Percentiles rank a stretch among this genome's conserved stretches.
phyloP scores from a whole-genome alignment of 805 yeast species.

The Candida hungchunana region DNA sequence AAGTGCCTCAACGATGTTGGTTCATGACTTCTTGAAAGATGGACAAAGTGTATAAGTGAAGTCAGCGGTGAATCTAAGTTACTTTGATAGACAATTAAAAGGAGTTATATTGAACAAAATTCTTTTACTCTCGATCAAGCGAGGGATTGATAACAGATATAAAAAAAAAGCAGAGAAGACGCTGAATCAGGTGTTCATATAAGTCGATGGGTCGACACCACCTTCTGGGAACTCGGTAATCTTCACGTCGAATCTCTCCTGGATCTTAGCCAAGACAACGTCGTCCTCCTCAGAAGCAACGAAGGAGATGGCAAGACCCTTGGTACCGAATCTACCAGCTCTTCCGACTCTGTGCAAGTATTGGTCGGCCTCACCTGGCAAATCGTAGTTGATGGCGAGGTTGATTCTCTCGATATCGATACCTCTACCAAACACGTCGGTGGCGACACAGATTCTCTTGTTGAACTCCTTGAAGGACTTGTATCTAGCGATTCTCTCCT shows the following conservation, averaged over 20 bases:
- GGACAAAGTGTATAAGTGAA: no score
- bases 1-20: constrained; percentile 44
- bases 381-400: constrained; percentile 94
- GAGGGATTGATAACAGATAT: no score
- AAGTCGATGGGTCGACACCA: constrained; percentile 96
- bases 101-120: no score
- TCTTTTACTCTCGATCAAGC: no score
- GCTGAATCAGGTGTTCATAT: constrained; percentile 77
- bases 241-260: constrained; percentile 95
- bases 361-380: constrained; percentile 96
- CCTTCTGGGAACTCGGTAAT: constrained; percentile 94
- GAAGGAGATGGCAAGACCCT: constrained; percentile 93
- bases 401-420: constrained; percentile 98
- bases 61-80: no score
- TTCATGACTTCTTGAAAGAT: constrained; percentile 43
- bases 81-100: no score
- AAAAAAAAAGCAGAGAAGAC: no score
- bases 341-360: constrained; percentile 99
- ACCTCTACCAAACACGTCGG: constrained; percentile 99
- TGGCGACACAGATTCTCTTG: constrained; percentile 97
- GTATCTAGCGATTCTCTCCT: constrained; percentile 96
- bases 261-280: constrained; percentile 86
- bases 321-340: constrained; percentile 99
- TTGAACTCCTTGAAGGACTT: constrained; percentile 95
- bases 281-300: constrained; percentile 85